Conservation (phyloP, 495 filamentous ascomycete genomes). For the Entonaema liquescens region DNA sequence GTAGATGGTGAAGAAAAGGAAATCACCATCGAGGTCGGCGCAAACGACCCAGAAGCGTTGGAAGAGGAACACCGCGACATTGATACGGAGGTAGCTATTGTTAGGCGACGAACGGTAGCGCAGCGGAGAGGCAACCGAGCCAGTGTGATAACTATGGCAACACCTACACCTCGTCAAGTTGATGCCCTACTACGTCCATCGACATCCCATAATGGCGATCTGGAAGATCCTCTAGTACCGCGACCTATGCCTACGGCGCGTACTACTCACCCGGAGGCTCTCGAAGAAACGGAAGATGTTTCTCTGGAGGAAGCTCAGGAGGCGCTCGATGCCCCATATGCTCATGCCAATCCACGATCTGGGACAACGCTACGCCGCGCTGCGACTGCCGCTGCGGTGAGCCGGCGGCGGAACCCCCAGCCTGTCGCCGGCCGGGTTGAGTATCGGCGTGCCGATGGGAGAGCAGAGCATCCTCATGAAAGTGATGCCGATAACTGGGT, state of each 20-base stretch:
- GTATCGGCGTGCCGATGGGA: conserved; percentile 68
- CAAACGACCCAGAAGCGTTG: conserved; percentile 70
- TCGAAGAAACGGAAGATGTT: conserved; percentile 40
- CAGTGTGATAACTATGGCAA: conserved; percentile 49
- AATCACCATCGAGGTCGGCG: conserved; percentile 78
- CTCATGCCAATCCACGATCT: conserved; percentile 80
- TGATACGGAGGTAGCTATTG: conserved; percentile 83
- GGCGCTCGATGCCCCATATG: conserved; percentile 74
- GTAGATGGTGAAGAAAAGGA: conserved; percentile 63
- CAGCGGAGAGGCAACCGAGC: conserved; percentile 57
- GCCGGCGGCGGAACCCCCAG: conserved; percentile 66
- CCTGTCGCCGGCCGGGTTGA: conserved; percentile 51
- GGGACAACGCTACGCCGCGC: conserved; percentile 78
- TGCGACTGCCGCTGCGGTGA: conserved; percentile 79
- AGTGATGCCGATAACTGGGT: conserved; percentile 94
- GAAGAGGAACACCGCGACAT: conserved; percentile 80
- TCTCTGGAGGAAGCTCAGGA: conserved; percentile 62
- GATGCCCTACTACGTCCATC: conserved; percentile 56
- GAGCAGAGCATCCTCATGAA: conserved; percentile 79
- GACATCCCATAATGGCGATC: conserved; percentile 47
- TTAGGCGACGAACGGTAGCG: conserved; percentile 75
- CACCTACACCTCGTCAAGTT: conserved; percentile 50
- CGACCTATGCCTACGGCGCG: conserved; percentile 49
- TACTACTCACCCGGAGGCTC: conserved; percentile 1
- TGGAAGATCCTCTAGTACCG: conserved; percentile 55